Percentiles rank a stretch among this genome's conserved stretches.
Conservation (phyloP, 2,329 filamentous ascomycete species). For the Colletotrichum sp. region DNA sequence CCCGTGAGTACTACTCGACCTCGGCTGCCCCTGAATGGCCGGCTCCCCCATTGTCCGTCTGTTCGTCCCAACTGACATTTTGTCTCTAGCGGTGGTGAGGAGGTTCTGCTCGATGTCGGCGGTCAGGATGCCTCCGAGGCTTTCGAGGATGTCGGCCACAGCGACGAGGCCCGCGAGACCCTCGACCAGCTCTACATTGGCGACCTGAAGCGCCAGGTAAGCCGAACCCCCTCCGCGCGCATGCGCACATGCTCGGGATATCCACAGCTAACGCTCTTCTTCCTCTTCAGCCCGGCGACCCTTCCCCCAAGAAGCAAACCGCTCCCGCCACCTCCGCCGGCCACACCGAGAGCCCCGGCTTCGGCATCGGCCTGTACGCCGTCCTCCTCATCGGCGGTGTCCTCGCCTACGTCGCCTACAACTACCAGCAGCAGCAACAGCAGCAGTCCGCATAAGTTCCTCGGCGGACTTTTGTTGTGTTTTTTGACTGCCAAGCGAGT, state of each 20-base stretch:
- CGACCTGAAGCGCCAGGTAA: constrained; percentile 79
- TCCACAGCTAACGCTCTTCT: constrained; percentile 24
- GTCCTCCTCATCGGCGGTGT: constrained; percentile 79
- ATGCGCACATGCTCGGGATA: neutral
- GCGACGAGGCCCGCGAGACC: constrained; percentile 96
- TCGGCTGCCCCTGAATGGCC: neutral
- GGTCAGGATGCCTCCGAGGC: constrained; percentile 97
- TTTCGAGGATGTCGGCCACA: constrained; percentile 99
- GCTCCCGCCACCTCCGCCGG: constrained; percentile 54
- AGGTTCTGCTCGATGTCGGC: constrained; percentile 94
- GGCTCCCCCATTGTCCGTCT: neutral
- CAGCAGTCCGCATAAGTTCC: constrained; percentile 27
- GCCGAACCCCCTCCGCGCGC: constrained; percentile 30
- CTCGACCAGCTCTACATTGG: constrained; percentile 79
- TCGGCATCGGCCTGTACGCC: constrained; percentile 83
- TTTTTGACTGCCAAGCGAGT: neutral
- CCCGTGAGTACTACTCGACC: constrained; percentile 60
- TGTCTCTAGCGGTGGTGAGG: constrained; percentile 85
- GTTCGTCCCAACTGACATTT: neutral
- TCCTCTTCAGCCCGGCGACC: constrained; percentile 72
- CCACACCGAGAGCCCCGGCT: constrained; percentile 54
- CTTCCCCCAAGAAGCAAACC: constrained; percentile 67
- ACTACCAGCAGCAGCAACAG: constrained; percentile 75
- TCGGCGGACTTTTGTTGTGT: neutral
- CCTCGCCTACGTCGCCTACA: constrained; percentile 81